phyloP scores from a whole-genome alignment of 1,284 basidiomycete genomes.

The Cystobasidiaceae sp. region DNA sequence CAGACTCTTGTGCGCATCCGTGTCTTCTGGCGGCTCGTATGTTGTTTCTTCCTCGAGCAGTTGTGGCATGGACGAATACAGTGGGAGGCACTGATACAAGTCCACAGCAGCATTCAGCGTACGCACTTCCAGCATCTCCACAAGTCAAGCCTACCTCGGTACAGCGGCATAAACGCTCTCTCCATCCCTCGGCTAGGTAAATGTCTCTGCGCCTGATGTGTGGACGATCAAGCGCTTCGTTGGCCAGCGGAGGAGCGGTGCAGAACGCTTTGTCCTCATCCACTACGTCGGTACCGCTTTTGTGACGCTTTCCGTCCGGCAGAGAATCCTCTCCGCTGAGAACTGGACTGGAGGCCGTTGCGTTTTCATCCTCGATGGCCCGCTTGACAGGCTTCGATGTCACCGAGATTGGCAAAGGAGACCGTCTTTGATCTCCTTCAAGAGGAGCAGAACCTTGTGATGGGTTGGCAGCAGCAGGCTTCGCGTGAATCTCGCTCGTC shows the following conservation, averaged over 20 bases:
- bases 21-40: conserved; percentile 45
- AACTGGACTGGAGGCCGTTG: no score
- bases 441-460: no score
- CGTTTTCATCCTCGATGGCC: not conserved
- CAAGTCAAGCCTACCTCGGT: conserved; percentile 38
- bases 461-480: not conserved
- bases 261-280: not conserved
- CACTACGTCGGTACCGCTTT: not conserved
- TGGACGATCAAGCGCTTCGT: not conserved
- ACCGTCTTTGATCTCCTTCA: no score
- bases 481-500: not conserved
- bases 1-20: conserved; percentile 33
- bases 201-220: conserved; percentile 34
- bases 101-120: not conserved
- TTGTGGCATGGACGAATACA: conserved; percentile 42
- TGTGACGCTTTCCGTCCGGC: not conserved
- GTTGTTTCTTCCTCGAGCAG: conserved; percentile 47
- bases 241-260: not conserved
- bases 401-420: no score
- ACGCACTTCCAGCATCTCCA: not conserved
- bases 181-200: conserved; percentile 45
- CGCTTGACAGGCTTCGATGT: not conserved
- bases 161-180: conserved; percentile 46
- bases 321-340: not conserved
- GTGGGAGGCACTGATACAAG: conserved; percentile 35